Percentiles rank a stretch among this genome's conserved stretches.
phyloP scores from a whole-genome alignment of 2,329 filamentous ascomycete species.

The Trichophyton equinum region DNA sequence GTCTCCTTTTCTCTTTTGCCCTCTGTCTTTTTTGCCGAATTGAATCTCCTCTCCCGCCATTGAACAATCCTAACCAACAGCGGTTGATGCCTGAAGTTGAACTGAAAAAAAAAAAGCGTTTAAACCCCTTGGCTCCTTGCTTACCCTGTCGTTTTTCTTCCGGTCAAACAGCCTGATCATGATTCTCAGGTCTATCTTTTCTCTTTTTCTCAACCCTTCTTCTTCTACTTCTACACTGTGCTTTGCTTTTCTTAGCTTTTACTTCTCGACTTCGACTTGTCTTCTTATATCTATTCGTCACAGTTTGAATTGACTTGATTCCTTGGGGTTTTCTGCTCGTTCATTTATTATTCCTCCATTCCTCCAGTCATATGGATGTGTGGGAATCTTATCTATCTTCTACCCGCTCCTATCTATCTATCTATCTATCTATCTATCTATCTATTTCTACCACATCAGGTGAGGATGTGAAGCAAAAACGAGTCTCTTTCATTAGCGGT shows the following conservation, averaged over 20 bases:
- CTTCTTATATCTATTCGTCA: constrained; percentile 7
- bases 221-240: too few species aligned
- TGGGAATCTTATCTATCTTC: background rate
- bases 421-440: background rate
- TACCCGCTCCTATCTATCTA: background rate
- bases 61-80: background rate
- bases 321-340: background rate
- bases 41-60: background rate
- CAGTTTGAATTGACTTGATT: background rate
- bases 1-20: background rate
- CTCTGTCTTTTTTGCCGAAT: background rate
- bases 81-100: background rate
- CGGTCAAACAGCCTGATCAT: constrained; percentile 3
- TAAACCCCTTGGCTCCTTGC: constrained; percentile 4
- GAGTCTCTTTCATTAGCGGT: background rate
- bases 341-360: background rate
- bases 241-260: background rate
- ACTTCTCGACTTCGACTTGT: constrained; percentile 5
- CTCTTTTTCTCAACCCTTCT: background rate
- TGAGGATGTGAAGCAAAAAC: background rate
- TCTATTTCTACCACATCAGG: background rate
- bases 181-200: background rate
- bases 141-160: constrained; percentile 15
- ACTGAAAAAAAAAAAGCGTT: background rate
- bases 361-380: background rate